phyloP scores from a whole-genome alignment of 2,329 filamentous ascomycete genomes.

The Cercospora citrullina region DNA sequence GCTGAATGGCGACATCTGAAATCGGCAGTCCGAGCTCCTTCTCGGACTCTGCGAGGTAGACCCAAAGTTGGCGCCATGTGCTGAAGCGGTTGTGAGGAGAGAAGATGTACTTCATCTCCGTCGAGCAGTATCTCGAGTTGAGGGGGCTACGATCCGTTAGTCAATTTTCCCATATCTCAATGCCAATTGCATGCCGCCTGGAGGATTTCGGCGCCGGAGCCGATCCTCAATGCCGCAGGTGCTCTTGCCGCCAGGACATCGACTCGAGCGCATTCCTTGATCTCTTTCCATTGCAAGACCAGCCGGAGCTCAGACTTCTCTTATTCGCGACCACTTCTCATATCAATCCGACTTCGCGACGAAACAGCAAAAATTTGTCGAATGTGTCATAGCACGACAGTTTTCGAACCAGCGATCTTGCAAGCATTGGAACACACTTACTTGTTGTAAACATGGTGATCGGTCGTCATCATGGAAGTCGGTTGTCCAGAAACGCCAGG shows the following conservation, averaged over 20 bases:
- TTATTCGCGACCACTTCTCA: background rate
- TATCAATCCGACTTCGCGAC: background rate
- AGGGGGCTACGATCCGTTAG: conserved; percentile 57
- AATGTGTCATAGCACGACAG: background rate
- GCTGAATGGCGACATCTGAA: conserved; percentile 59
- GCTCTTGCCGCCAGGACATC: background rate
- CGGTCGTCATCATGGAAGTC: conserved; percentile 28
- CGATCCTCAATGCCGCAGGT: background rate
- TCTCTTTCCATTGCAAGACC: background rate
- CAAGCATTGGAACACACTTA: conserved; percentile 18
- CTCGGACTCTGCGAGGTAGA: conserved; percentile 78
- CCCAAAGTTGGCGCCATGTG: conserved; percentile 84
- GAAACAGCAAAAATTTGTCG: conserved; percentile 2
- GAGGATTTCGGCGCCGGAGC: background rate
- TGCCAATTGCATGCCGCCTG: background rate
- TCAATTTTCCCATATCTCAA: background rate
- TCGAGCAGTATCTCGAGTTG: conserved; percentile 69
- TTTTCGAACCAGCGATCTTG: background rate
- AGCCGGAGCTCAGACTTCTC: background rate
- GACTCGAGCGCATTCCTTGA: background rate
- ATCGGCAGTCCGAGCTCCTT: conserved; percentile 77
- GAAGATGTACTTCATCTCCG: conserved; percentile 78
- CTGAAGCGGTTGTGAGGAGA: conserved; percentile 71
- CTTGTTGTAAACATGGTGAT: conserved; percentile 38
- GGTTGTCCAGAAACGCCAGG: conserved; percentile 21